These are phyloP conservation scores for Citrus reticulata DNA, from an alignment of 345 rosid species.

Conservation along the genomic window DNA sequence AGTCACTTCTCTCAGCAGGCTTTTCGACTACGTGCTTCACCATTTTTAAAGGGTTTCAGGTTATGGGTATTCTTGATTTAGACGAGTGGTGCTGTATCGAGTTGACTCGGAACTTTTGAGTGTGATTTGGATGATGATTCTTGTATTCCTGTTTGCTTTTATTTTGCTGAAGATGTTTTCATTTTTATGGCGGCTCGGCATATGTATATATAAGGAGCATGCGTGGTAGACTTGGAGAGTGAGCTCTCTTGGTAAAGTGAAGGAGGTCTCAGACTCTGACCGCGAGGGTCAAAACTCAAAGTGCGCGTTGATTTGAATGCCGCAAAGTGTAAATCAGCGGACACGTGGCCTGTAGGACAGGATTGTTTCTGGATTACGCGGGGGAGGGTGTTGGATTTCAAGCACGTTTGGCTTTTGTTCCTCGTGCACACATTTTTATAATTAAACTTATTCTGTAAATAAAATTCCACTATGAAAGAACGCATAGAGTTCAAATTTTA, in stretches of 20 bases:
- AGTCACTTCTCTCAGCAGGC: conserved; percentile 19
- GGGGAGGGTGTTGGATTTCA: not conserved
- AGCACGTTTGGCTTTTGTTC: not conserved
- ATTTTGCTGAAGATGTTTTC: not conserved
- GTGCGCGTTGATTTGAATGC: conserved; percentile 19
- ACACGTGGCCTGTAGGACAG: not conserved
- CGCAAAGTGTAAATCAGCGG: not conserved
- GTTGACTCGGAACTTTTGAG: not conserved
- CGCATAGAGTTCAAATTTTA: not conserved
- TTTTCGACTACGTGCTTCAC: conserved; percentile 18
- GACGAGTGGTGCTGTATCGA: not conserved
- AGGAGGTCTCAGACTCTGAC: not conserved
- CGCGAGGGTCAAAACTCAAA: not conserved
- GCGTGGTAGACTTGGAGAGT: not conserved
- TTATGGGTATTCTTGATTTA: not conserved
- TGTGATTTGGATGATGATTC: not conserved
- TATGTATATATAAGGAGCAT: not conserved
- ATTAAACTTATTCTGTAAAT: not conserved
- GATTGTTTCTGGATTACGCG: conserved; percentile 10
- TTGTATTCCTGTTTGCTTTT: not conserved
- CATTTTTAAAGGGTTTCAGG: conserved; percentile 9
- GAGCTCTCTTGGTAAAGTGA: not conserved
- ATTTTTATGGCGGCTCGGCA: conserved; percentile 6
- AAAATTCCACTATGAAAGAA: not conserved
- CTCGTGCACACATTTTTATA: not conserved